Percentiles rank a stretch among this genome's conserved stretches.
These are phyloP conservation scores for Juglanconis oblonga DNA, from an alignment of 2,329 filamentous ascomycete species.

Conservation along the genomic window DNA sequence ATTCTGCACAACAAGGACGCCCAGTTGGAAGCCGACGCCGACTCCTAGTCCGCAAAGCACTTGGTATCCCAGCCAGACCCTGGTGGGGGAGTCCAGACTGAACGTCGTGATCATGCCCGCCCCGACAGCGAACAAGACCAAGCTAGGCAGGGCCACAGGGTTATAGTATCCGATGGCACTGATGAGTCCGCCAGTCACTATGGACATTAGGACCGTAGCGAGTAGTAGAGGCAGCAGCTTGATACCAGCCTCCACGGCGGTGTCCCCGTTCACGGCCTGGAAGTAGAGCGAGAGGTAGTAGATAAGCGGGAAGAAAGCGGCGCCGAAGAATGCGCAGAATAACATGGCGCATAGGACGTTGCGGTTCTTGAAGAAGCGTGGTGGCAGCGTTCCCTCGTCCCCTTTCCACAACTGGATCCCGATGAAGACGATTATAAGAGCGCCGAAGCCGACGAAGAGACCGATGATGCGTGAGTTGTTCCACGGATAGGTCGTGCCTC, in stretches of 20 bases:
- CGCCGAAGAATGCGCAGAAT: conserved; percentile 48
- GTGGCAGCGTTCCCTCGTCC: conserved; percentile 48
- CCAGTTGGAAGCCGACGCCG: conserved; percentile 44
- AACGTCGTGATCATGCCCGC: conserved; percentile 51
- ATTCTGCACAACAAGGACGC: conserved; percentile 47
- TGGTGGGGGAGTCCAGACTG: conserved; percentile 38
- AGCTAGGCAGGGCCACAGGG: conserved; percentile 39
- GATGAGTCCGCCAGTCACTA: conserved; percentile 41
- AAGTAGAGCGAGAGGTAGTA: conserved; percentile 54
- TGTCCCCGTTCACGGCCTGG: conserved; percentile 54
- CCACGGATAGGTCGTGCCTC: conserved; percentile 52
- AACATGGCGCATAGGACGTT: conserved; percentile 35
- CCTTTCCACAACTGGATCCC: conserved; percentile 42
- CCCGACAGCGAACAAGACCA: conserved; percentile 31
- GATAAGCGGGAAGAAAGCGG: conserved; percentile 50
- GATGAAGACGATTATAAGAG: conserved; percentile 45
- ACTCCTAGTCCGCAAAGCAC: conserved; percentile 49
- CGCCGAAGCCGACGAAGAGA: conserved; percentile 46
- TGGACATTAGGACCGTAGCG: conserved; percentile 45
- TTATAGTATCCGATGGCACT: conserved; percentile 42
- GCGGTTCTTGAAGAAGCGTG: conserved; percentile 45
- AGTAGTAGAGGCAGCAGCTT: conserved; percentile 53
- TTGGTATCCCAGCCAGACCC: conserved; percentile 55
- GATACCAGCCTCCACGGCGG: conserved; percentile 40
- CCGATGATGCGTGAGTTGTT: conserved; percentile 45